Evolutionary conservation across 495 filamentous ascomycete genomes (phyloP), one percentile per base, ranked within the genome.

Genomic region (Penicillium macrosclerotiorum): DNA sequence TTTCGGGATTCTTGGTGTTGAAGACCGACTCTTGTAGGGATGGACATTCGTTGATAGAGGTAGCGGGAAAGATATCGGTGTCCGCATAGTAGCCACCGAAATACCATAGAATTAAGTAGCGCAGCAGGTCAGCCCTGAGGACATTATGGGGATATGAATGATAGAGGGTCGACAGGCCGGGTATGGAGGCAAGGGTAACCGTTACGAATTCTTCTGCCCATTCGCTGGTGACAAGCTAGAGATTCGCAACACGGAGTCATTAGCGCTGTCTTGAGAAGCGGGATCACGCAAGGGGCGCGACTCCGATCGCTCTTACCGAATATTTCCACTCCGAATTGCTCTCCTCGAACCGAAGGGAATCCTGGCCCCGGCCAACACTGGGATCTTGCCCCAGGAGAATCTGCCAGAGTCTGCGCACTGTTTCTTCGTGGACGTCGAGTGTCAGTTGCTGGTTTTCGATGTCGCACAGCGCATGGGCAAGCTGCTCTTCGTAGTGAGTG

Each of bases 31-130:
- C 11, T 22, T 42, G 51, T 6, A 70, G 33, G 5, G 62, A 51
- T 6, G 64, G 63, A 31, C 68, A 72, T 12, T 37, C 19, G 19
- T 56, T 65, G 46, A 70, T 70, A 3, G 59, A 34, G 20, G 42
- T 53, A 0, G 52, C 55, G 1, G 68, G 68, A 29, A 50, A 62
- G 30, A 71, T 57, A 44, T 78, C 75, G 14, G 72, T 61, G 45
- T 80, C 77, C 1, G 65, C 69, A 47, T 78, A 80, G 36, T 73
- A 75, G 16, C 77, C 77, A 8, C 77, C 77, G 25, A 71, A 66
- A 37, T 69, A 68, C 59, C 65, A 68, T 11, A 79, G 47, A 1
- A 78, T 42, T 5, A 77, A 54, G 46, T 79, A 79, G 14, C 74
- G 65, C n/a, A 78, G 58, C 0, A 78, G 61, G 30, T 79, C 74